Conservation (phyloP, 176 grass and related monocot genomes). For the Eragrostis nindensis region DNA sequence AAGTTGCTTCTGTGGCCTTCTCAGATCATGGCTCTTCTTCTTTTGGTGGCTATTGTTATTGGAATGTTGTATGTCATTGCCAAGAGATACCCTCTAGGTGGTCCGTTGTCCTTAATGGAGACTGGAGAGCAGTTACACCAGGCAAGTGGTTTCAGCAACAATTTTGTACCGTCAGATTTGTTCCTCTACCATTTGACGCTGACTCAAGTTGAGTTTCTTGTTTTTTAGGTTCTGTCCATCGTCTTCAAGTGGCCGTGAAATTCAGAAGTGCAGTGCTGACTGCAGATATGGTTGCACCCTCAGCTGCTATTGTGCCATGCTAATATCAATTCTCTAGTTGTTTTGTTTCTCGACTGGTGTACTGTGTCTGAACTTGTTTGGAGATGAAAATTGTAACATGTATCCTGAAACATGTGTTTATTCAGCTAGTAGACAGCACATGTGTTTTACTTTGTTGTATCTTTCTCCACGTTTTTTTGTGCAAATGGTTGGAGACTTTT, state of each 20-base stretch:
- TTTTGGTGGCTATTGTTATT: slow-evolving; percentile 67
- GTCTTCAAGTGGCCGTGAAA: not conserved
- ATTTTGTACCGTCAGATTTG: not conserved
- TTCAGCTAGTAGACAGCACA: not conserved
- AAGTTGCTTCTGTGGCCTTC: slow-evolving; percentile 30
- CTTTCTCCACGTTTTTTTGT: too few species aligned
- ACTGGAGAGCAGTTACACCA: not conserved
- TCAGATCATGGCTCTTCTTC: slow-evolving; percentile 62
- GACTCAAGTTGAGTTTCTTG: not conserved
- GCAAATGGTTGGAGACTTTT: too few species aligned
- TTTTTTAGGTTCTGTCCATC: not conserved
- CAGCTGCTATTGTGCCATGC: not conserved
- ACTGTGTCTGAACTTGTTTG: not conserved
- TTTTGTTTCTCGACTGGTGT: not conserved
- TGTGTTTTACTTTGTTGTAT: not conserved
- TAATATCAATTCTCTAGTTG: slow-evolving; percentile 31
- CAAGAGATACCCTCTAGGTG: slow-evolving; percentile 28
- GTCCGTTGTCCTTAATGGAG: not conserved
- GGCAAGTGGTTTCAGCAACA: not conserved
- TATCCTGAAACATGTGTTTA: not conserved
- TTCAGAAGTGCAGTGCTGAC: not conserved
- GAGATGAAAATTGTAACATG: not conserved
- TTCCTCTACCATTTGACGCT: not conserved
- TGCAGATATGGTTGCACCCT: not conserved
- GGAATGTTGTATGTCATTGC: slow-evolving; percentile 47